Evolutionary conservation across 2,329 filamentous ascomycete species (phyloP).

Genomic region (Paecilomyces sp.): DNA sequence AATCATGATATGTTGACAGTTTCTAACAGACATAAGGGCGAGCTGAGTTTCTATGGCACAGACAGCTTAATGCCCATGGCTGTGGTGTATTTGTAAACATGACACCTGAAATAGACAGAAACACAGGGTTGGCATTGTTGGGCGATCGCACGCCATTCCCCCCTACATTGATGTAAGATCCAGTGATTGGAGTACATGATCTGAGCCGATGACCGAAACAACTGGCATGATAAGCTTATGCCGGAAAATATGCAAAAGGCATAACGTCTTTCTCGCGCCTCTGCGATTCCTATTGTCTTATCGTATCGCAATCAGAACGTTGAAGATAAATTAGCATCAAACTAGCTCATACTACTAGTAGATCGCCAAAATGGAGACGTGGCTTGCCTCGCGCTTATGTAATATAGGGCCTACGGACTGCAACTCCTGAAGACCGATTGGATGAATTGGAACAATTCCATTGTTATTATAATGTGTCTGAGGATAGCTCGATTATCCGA

Average conservation of each 20-base stretch:
- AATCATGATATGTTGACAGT: background rate
- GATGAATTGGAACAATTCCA: background rate
- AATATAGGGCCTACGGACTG: background rate
- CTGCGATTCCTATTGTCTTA: background rate
- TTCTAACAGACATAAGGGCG: background rate
- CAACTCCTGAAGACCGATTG: too few relatives aligned
- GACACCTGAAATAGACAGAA: background rate
- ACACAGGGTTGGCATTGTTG: background rate
- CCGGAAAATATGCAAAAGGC: background rate
- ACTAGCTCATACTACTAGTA: conserved; percentile 7
- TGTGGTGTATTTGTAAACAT: background rate
- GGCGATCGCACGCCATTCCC: background rate
- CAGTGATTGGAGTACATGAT: background rate
- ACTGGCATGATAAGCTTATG: background rate
- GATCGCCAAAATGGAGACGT: background rate
- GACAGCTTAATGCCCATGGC: background rate
- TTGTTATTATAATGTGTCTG: background rate
- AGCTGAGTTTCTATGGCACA: background rate
- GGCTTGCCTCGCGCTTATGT: background rate
- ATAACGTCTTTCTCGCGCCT: background rate
- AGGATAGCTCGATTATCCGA: too few relatives aligned
- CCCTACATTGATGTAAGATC: background rate
- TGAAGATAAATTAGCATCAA: conserved; percentile 16
- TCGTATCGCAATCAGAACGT: conserved; percentile 1
- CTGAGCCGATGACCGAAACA: background rate